Conservation (phyloP, 495 filamentous ascomycete species). For the Aspergillus diversus region DNA sequence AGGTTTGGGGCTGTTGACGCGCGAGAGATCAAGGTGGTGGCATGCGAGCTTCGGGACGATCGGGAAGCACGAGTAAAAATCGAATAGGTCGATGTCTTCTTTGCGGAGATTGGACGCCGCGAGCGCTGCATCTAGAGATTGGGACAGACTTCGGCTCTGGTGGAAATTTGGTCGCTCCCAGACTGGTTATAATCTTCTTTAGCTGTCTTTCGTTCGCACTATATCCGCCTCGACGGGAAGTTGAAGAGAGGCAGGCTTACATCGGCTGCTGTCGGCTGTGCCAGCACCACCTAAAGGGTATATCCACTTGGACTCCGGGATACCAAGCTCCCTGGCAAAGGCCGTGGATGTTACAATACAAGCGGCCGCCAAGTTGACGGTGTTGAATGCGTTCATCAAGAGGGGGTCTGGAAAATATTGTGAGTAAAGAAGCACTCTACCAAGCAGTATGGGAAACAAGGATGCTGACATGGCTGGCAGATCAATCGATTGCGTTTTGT, state of each 20-base stretch:
- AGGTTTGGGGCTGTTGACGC: slow-evolving; percentile 42
- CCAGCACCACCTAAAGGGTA: slow-evolving; percentile 60
- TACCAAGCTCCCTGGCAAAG: slow-evolving; percentile 50
- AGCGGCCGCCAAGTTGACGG: slow-evolving; percentile 56
- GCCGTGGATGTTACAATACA: slow-evolving; percentile 55
- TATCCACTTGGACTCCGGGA: slow-evolving; percentile 55
- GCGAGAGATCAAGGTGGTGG: slow-evolving; percentile 52
- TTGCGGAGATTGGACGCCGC: slow-evolving; percentile 35
- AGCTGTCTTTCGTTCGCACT: not conserved
- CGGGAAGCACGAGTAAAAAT: slow-evolving; percentile 64
- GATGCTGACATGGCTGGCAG: slow-evolving; percentile 15
- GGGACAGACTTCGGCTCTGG: slow-evolving; percentile 52
- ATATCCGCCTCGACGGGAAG: not conserved
- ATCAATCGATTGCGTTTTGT: slow-evolving; percentile 21
- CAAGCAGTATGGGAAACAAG: not conserved
- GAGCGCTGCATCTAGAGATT: slow-evolving; percentile 51
- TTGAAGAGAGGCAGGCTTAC: slow-evolving; percentile 31
- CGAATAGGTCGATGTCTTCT: slow-evolving; percentile 54
- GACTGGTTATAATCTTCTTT: slow-evolving; percentile 35
- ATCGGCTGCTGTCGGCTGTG: slow-evolving; percentile 48
- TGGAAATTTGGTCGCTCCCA: slow-evolving; percentile 58
- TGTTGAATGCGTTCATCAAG: slow-evolving; percentile 65
- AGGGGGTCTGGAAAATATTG: slow-evolving; percentile 51
- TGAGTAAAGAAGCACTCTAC: slow-evolving; percentile 1
- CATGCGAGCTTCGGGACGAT: slow-evolving; percentile 62